These are phyloP conservation scores for Cryphonectria nitschkei DNA, from an alignment of 2,329 filamentous ascomycete genomes.

Conservation along the genomic window DNA sequence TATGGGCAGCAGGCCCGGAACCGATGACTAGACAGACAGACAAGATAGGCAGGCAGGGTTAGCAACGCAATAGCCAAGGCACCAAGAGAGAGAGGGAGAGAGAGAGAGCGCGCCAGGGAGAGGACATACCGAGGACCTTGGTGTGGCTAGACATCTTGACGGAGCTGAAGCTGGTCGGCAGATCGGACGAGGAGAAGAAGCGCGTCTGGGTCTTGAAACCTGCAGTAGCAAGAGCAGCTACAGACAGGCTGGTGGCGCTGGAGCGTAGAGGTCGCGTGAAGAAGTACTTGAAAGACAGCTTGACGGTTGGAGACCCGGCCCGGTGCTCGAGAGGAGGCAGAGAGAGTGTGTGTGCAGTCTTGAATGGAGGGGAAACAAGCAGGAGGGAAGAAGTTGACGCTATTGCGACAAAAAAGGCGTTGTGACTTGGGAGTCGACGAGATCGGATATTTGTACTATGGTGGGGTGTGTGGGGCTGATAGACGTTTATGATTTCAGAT, in stretches of 20 bases:
- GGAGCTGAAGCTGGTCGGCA: conserved; percentile 45
- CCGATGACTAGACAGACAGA: conserved; percentile 65
- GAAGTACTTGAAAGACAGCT: conserved; percentile 84
- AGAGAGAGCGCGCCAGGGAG: conserved; percentile 1
- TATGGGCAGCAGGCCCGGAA: conserved; percentile 96
- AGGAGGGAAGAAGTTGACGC: neutral
- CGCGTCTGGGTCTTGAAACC: conserved; percentile 58
- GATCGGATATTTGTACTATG: conserved; percentile 12
- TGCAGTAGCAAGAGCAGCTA: conserved; percentile 69
- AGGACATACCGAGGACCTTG: conserved; percentile 81
- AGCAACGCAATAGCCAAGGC: neutral
- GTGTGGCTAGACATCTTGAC: conserved; percentile 75
- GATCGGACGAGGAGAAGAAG: conserved; percentile 37
- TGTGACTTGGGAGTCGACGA: conserved; percentile 1
- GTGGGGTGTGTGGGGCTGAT: conserved; percentile 7
- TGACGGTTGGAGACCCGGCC: conserved; percentile 57
- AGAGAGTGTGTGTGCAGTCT: neutral
- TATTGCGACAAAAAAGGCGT: neutral
- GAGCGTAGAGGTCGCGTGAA: conserved; percentile 76
- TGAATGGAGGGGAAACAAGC: neutral
- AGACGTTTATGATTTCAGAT: conserved; percentile 7
- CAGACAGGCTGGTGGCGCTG: conserved; percentile 71
- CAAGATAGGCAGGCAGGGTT: conserved; percentile 8
- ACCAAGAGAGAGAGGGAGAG: conserved; percentile 7
- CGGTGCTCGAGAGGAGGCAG: neutral